These are phyloP conservation scores for Hebeloma cylindrosporum DNA, from an alignment of 768 basidiomycete genomes.

Conservation along the genomic window DNA sequence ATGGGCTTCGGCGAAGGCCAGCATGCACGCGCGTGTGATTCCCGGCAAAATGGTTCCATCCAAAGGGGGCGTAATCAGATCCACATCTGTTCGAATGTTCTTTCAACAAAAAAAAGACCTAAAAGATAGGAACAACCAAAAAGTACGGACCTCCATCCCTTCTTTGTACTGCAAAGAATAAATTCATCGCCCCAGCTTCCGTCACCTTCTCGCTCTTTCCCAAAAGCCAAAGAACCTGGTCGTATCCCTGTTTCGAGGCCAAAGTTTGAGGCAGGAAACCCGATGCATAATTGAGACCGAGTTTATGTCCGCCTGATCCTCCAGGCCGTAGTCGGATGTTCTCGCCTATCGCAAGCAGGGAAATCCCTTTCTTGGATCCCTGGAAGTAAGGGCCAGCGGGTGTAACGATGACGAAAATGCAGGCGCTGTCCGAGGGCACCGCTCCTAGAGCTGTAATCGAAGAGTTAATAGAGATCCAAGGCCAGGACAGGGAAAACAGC, in stretches of 20 bases:
- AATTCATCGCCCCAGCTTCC: constrained; percentile 79
- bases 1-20: constrained; percentile 65
- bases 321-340: constrained; percentile 50
- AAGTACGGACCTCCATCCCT: constrained; percentile 53
- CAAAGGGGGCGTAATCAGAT: constrained; percentile 80
- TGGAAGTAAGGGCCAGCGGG: constrained; percentile 80
- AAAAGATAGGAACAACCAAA: too few relatives aligned
- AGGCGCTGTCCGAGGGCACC: constrained; percentile 67
- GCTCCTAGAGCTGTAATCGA: constrained; percentile 50
- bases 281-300: constrained; percentile 67
- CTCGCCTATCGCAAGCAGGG: constrained; percentile 41
- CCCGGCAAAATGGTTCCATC: constrained; percentile 90
- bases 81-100: constrained; percentile 52
- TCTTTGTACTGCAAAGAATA: constrained; percentile 64
- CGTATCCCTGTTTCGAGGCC: constrained; percentile 68
- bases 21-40: constrained; percentile 80
- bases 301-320: constrained; percentile 79
- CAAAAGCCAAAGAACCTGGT: constrained; percentile 78
- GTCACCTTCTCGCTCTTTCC: constrained; percentile 52
- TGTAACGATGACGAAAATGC: constrained; percentile 71
- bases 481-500: constrained; percentile 45
- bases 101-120: neutral
- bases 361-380: constrained; percentile 56
- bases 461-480: too few relatives aligned
- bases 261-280: constrained; percentile 62